These are phyloP conservation scores for Madurella mycetomatis DNA, from an alignment of 2,329 filamentous ascomycete genomes.

Conservation along the genomic window DNA sequence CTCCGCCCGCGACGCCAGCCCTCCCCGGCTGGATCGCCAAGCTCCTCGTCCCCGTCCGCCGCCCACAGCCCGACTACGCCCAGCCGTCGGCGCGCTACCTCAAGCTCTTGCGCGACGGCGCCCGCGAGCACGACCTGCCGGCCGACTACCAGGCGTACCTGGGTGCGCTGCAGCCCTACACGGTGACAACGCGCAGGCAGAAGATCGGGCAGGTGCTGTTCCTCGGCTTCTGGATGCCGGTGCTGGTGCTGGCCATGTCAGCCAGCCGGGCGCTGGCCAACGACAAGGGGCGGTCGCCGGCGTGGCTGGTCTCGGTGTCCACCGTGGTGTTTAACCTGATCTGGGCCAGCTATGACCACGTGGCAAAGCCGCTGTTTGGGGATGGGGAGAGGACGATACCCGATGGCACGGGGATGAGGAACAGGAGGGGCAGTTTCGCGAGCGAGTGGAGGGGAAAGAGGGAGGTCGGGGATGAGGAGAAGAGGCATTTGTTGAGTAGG, in stretches of 20 bases:
- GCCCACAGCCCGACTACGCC: constrained; percentile 66
- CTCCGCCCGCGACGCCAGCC: constrained; percentile 31
- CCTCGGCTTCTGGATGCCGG: constrained; percentile 53
- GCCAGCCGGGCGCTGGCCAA: constrained; percentile 50
- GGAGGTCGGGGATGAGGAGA: constrained; percentile 17
- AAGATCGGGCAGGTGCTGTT: constrained; percentile 61
- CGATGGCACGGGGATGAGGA: constrained; percentile 14
- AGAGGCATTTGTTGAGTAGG: constrained; percentile 28
- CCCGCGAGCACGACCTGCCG: constrained; percentile 74
- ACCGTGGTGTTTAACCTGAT: constrained; percentile 47
- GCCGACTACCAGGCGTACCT: constrained; percentile 73
- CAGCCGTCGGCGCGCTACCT: constrained; percentile 83
- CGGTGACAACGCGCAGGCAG: constrained; percentile 63
- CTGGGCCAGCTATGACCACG: constrained; percentile 44
- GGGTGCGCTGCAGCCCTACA: constrained; percentile 63
- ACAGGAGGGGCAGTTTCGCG: constrained; percentile 12
- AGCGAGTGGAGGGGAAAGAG: constrained; percentile 13
- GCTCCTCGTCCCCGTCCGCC: constrained; percentile 42
- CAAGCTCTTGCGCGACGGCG: constrained; percentile 72
- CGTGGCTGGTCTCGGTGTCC: constrained; percentile 56
- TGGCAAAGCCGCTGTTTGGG: constrained; percentile 64
- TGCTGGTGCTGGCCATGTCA: constrained; percentile 49
- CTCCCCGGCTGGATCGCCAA: constrained; percentile 42
- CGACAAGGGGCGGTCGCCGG: constrained; percentile 62
- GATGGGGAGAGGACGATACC: constrained; percentile 70